These are phyloP conservation scores for Kwoniella bestiolae DNA, from an alignment of 768 basidiomycete species.

Conservation along the genomic window DNA sequence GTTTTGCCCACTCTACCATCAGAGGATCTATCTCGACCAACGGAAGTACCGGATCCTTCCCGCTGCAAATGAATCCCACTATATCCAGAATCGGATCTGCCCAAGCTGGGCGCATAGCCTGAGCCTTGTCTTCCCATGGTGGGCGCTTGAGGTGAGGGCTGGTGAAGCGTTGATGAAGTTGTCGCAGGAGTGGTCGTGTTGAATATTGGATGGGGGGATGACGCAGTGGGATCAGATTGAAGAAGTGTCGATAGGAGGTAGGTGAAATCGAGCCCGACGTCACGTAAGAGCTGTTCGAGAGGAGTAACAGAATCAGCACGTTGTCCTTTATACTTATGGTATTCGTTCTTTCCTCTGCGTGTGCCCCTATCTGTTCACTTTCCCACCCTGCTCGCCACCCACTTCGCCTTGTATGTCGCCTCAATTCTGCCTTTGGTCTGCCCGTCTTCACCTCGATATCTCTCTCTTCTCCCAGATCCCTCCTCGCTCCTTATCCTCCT, in stretches of 20 bases:
- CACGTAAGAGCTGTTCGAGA: constrained; percentile 72
- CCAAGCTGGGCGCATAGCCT: not conserved
- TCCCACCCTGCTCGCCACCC: not conserved
- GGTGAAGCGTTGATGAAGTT: constrained; percentile 24
- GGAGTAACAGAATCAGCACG: not conserved
- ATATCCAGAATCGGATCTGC: constrained; percentile 4
- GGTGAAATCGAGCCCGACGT: constrained; percentile 91
- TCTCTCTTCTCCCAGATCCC: not conserved
- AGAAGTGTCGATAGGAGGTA: constrained; percentile 72
- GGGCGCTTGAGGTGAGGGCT: constrained; percentile 29
- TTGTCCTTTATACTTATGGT: not conserved
- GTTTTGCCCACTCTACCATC: constrained; percentile 13
- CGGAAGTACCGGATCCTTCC: not conserved
- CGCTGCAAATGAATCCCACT: not conserved
- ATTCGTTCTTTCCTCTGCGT: not conserved
- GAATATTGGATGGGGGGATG: constrained; percentile 32
- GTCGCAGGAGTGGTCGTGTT: constrained; percentile 25
- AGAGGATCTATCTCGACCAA: not conserved
- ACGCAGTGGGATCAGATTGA: constrained; percentile 36
- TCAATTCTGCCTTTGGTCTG: not conserved
- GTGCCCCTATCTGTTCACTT: not conserved
- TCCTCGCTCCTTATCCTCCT: not conserved
- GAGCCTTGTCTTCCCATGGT: constrained; percentile 13
- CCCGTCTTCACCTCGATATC: not conserved
- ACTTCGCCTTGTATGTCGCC: not conserved